phyloP scores from a whole-genome alignment of 177 flowering plant species.

The Telopea speciosissima region DNA sequence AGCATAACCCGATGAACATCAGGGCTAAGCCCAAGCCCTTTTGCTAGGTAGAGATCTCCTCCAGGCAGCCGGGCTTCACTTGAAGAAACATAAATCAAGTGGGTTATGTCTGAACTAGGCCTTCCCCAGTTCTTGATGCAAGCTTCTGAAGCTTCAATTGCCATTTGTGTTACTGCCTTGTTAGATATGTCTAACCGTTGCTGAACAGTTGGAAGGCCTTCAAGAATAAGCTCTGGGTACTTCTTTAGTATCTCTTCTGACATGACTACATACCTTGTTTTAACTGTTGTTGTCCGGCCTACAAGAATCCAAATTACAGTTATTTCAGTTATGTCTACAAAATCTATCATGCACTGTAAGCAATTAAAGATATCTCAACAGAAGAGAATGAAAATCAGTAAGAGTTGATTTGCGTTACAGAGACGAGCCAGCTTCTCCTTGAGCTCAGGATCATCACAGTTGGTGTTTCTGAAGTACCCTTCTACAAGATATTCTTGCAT shows the following conservation, averaged over 20 bases:
- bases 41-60: slow-evolving; percentile 88
- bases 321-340: neutral
- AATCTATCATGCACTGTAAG: no score
- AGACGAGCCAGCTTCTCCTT: slow-evolving; percentile 81
- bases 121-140: slow-evolving; percentile 87
- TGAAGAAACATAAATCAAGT: slow-evolving; percentile 84
- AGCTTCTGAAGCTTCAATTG: slow-evolving; percentile 68
- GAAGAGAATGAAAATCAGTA: neutral
- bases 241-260: slow-evolving; percentile 75
- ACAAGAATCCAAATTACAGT: slow-evolving; percentile 6
- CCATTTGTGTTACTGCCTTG: slow-evolving; percentile 81
- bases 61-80: slow-evolving; percentile 85
- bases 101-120: slow-evolving; percentile 70
- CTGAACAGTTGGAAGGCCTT: slow-evolving; percentile 72
- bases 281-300: slow-evolving; percentile 94
- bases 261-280: slow-evolving; percentile 94
- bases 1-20: slow-evolving; percentile 65
- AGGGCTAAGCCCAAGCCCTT: slow-evolving; percentile 69
- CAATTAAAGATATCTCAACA: neutral
- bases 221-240: slow-evolving; percentile 78
- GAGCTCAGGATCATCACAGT: slow-evolving; percentile 83
- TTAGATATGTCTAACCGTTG: slow-evolving; percentile 84
- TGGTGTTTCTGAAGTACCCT: slow-evolving; percentile 84
- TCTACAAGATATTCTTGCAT: slow-evolving; percentile 91
- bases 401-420: slow-evolving; percentile 31